Evolutionary conservation across 495 filamentous ascomycete species (phyloP), one percentile per base, ranked within the genome.

Genomic region (Sabuloglossum arenarium): DNA sequence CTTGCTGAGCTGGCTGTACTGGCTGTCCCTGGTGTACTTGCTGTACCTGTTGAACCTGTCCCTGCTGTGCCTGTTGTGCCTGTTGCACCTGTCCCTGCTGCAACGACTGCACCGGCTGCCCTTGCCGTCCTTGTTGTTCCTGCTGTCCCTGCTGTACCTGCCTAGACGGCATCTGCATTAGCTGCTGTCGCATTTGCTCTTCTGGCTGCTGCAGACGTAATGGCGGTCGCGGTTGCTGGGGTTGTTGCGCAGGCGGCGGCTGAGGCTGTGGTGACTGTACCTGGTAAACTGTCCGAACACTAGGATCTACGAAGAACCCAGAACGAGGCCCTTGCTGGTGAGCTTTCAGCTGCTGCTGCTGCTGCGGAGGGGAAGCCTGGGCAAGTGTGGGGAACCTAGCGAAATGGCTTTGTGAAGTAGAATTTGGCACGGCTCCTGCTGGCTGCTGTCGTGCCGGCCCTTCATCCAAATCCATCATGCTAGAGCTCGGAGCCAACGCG

Each of bases 401-500:
- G 31, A 58, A 58, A 11, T 64, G 42, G 32, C 63, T 56, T 29
- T 63, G 49, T 10, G 43, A 43, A 58, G 59, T 10, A 34, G 54
- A 19, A 24, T 42, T 25, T 39, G 27, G 27, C 32, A 67, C 61
- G 45, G 72, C 70, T 16, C 62, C 79, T 81, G 30, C 25, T 24
- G 73, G 59, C 9, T 65, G 56, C 21, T 59, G 61, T 28, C 57
- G 59, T 37, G 75, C 64, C 9, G 70, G 64, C 46, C 71, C 70
- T 21, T 80, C 79, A 28, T 82, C 74, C 3, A 73, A 56, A 31
- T 79, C 74, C 24, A 78, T 62, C 11, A 73, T 70, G 54, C 74
- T 76, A 11, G 78, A 77, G n/a, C 77, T 84, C 39, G 82, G 71
- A 31, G 79, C 73, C 45, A 75, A 76, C 52, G 77, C 69, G 39